Percentiles rank a stretch among this genome's conserved stretches.
These are phyloP conservation scores for Lodderomyces jiufengensis DNA, from an alignment of 1,139 yeast species.

Conservation along the genomic window DNA sequence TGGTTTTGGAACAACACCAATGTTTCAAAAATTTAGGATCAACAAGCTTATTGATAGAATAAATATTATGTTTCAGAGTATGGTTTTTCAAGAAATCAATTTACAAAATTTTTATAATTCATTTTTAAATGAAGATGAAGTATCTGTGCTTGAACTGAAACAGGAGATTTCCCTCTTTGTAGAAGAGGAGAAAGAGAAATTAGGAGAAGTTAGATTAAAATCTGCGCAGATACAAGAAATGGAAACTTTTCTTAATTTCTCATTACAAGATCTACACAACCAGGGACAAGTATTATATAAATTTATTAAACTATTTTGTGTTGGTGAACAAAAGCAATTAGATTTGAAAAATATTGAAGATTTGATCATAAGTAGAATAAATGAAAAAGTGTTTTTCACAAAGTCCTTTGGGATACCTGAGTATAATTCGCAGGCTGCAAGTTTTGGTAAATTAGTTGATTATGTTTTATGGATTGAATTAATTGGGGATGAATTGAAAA, in stretches of 20 bases:
- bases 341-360: constrained; percentile 36
- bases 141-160: constrained; percentile 36
- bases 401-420: constrained; percentile 7
- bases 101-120: constrained; percentile 13
- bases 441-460: constrained; percentile 18
- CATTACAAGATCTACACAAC: constrained; percentile 43
- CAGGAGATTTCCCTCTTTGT: constrained; percentile 17
- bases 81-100: constrained; percentile 26
- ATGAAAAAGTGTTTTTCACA: constrained; percentile 11
- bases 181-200: constrained; percentile 17
- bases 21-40: constrained; percentile 34
- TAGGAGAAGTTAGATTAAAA: constrained; percentile 26
- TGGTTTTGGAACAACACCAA: constrained; percentile 27
- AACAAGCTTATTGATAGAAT: constrained; percentile 48
- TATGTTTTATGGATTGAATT: constrained; percentile 30
- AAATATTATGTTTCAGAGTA: constrained; percentile 43
- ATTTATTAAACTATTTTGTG: constrained; percentile 41
- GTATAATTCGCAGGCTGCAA: constrained; percentile 14
- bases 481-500: constrained; percentile 29
- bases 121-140: constrained; percentile 13
- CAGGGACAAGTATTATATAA: constrained; percentile 30
- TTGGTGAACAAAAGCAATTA: constrained; percentile 40
- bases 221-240: constrained; percentile 42
- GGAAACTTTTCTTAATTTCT: constrained; percentile 53
- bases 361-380: constrained; percentile 15